These are phyloP conservation scores for Suillus luteus DNA, from an alignment of 768 basidiomycete species.

Conservation along the genomic window DNA sequence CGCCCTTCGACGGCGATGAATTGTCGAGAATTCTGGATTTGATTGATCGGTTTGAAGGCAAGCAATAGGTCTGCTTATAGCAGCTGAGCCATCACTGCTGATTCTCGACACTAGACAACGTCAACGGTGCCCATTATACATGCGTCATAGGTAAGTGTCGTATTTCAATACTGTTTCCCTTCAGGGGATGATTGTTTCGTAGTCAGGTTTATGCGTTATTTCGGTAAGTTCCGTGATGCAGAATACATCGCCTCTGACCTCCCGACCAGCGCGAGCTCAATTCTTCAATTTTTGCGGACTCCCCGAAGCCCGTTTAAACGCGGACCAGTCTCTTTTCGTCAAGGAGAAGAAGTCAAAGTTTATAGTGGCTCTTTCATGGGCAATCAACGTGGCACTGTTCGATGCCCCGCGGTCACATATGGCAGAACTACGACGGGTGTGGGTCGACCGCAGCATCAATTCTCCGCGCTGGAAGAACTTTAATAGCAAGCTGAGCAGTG, in stretches of 20 bases:
- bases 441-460: slow-evolving; percentile 45
- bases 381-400: slow-evolving; percentile 33
- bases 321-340: slow-evolving; percentile 42
- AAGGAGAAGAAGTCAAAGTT: slow-evolving; percentile 5
- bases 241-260: background rate
- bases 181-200: background rate
- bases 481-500: slow-evolving; percentile 42
- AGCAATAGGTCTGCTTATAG: background rate
- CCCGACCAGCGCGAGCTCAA: slow-evolving; percentile 27
- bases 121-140: slow-evolving; percentile 1
- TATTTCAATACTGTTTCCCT: background rate
- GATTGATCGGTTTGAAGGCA: slow-evolving; percentile 11
- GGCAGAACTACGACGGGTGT: slow-evolving; percentile 41
- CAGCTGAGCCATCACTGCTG: background rate
- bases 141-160: slow-evolving; percentile 6
- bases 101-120: slow-evolving; percentile 5
- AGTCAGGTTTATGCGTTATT: slow-evolving; percentile 48
- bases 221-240: slow-evolving; percentile 33
- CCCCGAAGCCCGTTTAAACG: slow-evolving; percentile 44
- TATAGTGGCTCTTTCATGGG: slow-evolving; percentile 10
- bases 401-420: slow-evolving; percentile 47
- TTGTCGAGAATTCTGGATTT: slow-evolving; percentile 13
- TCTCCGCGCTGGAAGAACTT: slow-evolving; percentile 41
- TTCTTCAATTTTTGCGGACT: slow-evolving; percentile 53
- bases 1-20: slow-evolving; percentile 14